Evolutionary conservation across 2,329 filamentous ascomycete genomes (phyloP).

Genomic region (Penicillium rolfsii): DNA sequence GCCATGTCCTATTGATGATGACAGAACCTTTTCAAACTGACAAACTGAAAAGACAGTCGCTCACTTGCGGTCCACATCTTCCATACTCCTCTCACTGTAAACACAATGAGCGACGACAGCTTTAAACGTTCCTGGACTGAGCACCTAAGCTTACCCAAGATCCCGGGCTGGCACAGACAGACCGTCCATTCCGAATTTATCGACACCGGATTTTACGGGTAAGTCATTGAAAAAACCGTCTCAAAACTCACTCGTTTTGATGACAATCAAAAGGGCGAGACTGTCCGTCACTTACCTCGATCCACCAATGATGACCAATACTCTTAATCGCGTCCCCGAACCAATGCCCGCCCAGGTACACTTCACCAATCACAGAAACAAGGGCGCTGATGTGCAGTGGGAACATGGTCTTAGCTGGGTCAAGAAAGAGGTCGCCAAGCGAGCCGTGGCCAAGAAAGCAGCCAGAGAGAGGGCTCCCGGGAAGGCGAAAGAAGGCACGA

Average conservation of each 20-base stretch:
- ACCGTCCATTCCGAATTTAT: background rate
- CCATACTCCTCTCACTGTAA: background rate
- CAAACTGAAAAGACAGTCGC: background rate
- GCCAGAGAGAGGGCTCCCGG: background rate
- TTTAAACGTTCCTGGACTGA: background rate
- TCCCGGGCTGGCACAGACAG: background rate
- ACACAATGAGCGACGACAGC: background rate
- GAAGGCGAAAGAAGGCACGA: background rate
- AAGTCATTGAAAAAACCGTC: background rate
- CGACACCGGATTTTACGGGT: constrained; percentile 1
- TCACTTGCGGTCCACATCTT: background rate
- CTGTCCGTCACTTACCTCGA: background rate
- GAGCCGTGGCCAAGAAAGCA: background rate
- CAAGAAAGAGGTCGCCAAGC: background rate
- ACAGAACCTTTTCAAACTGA: background rate
- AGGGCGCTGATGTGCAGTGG: background rate
- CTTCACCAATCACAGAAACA: background rate
- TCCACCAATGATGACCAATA: background rate
- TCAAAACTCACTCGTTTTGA: no score
- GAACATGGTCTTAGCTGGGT: background rate
- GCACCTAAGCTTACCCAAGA: background rate
- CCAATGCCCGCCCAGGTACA: background rate
- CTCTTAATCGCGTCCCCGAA: background rate
- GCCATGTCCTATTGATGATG: background rate
- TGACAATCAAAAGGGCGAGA: background rate